Evolutionary conservation across 192 early-diverging fungal species (phyloP).

Genomic region (Mortierella alpina): DNA sequence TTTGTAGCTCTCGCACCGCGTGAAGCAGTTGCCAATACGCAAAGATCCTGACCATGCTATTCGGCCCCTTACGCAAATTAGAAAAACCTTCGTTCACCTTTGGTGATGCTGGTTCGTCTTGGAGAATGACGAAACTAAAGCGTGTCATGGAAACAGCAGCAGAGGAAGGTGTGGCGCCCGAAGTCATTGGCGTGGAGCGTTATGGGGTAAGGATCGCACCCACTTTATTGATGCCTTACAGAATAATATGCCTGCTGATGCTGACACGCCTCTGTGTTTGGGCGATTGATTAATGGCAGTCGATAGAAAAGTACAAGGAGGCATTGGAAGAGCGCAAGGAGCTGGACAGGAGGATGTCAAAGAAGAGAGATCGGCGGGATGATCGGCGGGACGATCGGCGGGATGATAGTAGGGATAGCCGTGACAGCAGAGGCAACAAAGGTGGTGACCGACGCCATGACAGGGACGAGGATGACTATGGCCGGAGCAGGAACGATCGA

Average conservation of each 20-base stretch:
- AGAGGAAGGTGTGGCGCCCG: slow-evolving; percentile 68
- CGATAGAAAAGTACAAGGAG: slow-evolving; percentile 72
- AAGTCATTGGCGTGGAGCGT: slow-evolving; percentile 77
- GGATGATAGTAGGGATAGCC: slow-evolving; percentile 14
- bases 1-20: neutral
- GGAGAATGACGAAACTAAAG: slow-evolving; percentile 86
- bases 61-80: neutral
- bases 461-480: slow-evolving; percentile 5
- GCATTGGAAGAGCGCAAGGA: slow-evolving; percentile 73
- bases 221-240: neutral
- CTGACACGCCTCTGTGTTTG: neutral
- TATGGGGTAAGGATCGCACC: slow-evolving; percentile 65
- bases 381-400: slow-evolving; percentile 20
- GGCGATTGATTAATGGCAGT: slow-evolving; percentile 42
- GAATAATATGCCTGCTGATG: neutral
- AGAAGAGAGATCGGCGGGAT: slow-evolving; percentile 16
- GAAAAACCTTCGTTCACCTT: slow-evolving; percentile 56
- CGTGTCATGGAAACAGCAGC: slow-evolving; percentile 74
- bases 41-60: too few relatives aligned
- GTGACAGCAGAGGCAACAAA: slow-evolving; percentile 2
- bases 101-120: slow-evolving; percentile 69
- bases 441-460: slow-evolving; percentile 5
- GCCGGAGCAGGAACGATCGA: slow-evolving; percentile 18
- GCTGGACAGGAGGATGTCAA: slow-evolving; percentile 59
- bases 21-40: neutral